Base-by-base conservation (phyloP, 352 stramenopile species). In the Phytophthora cryptogea region DNA sequence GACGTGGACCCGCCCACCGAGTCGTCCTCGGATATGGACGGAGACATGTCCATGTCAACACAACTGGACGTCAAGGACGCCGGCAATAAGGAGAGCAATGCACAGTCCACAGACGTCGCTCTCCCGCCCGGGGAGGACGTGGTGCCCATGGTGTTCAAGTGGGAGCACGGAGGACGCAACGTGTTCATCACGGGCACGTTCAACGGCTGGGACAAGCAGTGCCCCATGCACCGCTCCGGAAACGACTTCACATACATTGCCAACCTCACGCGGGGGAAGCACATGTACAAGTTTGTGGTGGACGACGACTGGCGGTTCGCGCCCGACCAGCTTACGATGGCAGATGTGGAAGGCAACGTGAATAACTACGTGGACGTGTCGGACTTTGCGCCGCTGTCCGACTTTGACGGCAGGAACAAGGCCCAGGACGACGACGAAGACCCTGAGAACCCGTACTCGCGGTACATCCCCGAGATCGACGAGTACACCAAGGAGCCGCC, bases 181-280 rank as follows among this genome's bases (percentile, higher is more conserved):
- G 86, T 99, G 30, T 99, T 98, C 72, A 99, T 99, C 70, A 99
- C 97, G 16, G 97, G 97, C 26, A 99, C 97, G 16, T 99, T 99
- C 77, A 99, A 99, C 66, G 96, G 97, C 28, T 99, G 97, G 97
- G 97, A 86, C 59, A 96, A 97, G 70, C 97, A 99, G 72, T 99
- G 98, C 52, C 96, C 97, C 20, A 99, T 99, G 97, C 97, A 99
- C 74, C 88, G 97, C 23, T 98, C 90, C 0, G 97, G 97, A 55
- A 99, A 99, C 65, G 97, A 99, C 74, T 99, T 99, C 69, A 99
- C 97, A 39, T 99, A 99, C 81, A 99, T 99, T 75, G 96, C 98
- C 63, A 98, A 99, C 74, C 83, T 99, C 32, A 92, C 86, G 51
- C 79, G 85, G 8, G 97, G 97, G 4, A 99, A 99, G 70, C 97